phyloP scores from a whole-genome alignment of 2,329 filamentous ascomycete species.

The Verticillium nonalfalfae region DNA sequence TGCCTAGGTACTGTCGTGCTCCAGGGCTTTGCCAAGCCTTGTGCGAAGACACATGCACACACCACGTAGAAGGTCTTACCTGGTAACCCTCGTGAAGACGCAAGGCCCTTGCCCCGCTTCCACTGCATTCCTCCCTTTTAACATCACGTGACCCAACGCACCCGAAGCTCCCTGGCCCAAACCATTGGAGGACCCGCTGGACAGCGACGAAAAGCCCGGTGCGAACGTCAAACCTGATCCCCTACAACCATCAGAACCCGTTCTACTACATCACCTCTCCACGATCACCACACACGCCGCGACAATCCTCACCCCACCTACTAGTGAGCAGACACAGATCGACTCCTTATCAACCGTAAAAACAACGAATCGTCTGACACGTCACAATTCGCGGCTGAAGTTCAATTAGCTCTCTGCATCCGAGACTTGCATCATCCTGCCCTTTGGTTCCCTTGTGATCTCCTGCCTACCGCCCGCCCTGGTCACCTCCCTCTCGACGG shows the following conservation, averaged over 20 bases:
- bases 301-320: neutral
- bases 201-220: neutral
- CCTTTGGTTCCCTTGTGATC: neutral
- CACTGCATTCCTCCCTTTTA: neutral
- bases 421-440: neutral
- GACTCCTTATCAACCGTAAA: neutral
- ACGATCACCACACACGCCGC: neutral
- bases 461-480: neutral
- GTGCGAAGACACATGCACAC: too few species aligned
- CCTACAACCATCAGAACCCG: neutral
- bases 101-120: neutral
- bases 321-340: neutral
- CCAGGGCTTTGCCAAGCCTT: too few species aligned
- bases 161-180: neutral
- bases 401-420: neutral
- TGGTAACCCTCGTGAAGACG: neutral
- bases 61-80: too few species aligned
- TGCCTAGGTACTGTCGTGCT: too few species aligned
- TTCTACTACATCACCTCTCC: constrained; percentile 1
- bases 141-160: neutral
- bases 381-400: neutral
- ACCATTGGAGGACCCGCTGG: neutral
- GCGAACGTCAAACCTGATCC: neutral
- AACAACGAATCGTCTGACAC: neutral
- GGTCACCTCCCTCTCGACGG: neutral